A percentile compares a stretch with the other conserved stretches of the same genome.
phyloP scores from a whole-genome alignment of 148 eudicot genomes.

The Chenopodium suecicum region DNA sequence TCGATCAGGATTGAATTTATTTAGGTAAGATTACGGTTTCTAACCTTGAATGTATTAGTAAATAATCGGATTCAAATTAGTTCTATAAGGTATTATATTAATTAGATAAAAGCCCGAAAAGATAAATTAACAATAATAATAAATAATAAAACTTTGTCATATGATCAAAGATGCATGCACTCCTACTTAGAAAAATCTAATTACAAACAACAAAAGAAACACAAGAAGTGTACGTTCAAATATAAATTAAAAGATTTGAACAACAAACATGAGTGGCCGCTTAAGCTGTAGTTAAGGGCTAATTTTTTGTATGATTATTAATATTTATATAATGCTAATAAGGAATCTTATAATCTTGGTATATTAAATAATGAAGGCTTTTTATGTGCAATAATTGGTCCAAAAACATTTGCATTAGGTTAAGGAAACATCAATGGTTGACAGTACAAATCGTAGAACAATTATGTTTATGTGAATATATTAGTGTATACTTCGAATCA shows the following conservation, averaged over 20 bases:
- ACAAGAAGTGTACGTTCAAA: background rate
- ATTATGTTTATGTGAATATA: background rate
- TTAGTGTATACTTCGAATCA: no score
- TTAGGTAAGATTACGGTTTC: no score
- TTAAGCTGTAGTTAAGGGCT: constrained; percentile 1
- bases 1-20: no score
- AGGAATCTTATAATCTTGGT: constrained; percentile 13
- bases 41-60: no score
- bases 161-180: constrained; percentile 1
- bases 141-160: background rate
- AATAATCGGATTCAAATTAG: no score
- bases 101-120: no score
- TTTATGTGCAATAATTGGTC: constrained; percentile 25
- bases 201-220: background rate
- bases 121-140: background rate
- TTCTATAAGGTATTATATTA: no score
- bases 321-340: background rate
- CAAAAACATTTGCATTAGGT: constrained; percentile 29
- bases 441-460: background rate
- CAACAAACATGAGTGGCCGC: constrained; percentile 11
- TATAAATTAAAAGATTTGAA: background rate
- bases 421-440: constrained; percentile 26
- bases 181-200: background rate
- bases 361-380: background rate
- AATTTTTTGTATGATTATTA: background rate